Base-by-base conservation (phyloP, 2,329 filamentous ascomycete genomes). In the Didymella arachidicola region DNA sequence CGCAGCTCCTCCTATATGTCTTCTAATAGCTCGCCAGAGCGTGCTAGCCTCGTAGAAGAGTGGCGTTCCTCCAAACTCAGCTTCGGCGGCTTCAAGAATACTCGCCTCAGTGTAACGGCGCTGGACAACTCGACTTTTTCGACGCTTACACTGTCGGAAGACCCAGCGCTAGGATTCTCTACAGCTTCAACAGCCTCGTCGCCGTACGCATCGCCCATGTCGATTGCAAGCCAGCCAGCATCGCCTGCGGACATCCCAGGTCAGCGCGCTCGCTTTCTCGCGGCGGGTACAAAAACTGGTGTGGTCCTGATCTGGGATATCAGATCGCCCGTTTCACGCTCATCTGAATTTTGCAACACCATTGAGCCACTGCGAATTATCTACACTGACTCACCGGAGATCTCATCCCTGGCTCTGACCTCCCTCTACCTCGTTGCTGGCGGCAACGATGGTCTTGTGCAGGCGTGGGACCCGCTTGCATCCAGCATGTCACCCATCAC, bases 401-500 rank as follows among this genome's bases (percentile, higher is more conserved):
- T 98, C 18, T 91, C 93, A 0, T 92, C 88, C 60, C 78, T 99
- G 16, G 95, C 90, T 6, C 76, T 97, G 45, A 92, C 93, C 1
- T 90, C 92, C 1, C 81, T 99, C 16, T 96, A 96, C 72, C 79
- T 99, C 16, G 90, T 98, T 7, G 92, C 97, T 74, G 95, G 95
- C 48, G 95, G 95, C 26, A 97, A 91, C 66, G 95, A 99, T 77
- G 94, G 95, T 0, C 85, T 98, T 3, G 94, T 97, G 4, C 95
- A 98, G 76, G 91, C 93, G 6, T 99, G 95, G 95, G 95, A 99
- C 79, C 91, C 91, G n/a, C 81, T 99, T 45, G 92, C 89, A 1
- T 98, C 94, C 2, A 90, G 85, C 0, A 78, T 84, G 18, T 87
- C 89, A 19, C 92, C 95, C 0, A 85, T 98, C 50, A 87, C 93